A percentile compares a stretch with the other conserved stretches of the same genome.
phyloP scores from a whole-genome alignment of 2,329 filamentous ascomycete species.

The Arthroderma sp. region DNA sequence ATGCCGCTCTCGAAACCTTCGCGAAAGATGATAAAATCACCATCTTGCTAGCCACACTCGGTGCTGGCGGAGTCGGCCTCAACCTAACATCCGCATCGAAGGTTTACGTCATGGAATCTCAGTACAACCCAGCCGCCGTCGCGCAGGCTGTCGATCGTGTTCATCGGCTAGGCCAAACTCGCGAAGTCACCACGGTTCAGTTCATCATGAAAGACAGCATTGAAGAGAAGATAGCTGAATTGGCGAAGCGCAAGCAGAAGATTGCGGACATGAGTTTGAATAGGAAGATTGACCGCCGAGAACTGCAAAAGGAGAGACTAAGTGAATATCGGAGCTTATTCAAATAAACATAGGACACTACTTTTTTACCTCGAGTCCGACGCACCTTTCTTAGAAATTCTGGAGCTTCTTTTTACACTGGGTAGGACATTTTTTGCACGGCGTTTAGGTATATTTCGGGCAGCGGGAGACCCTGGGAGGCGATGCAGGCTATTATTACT shows the following conservation, averaged over 20 bases:
- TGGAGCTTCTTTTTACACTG: too few species aligned
- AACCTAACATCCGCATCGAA: constrained; percentile 77
- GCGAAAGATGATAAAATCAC: constrained; percentile 56
- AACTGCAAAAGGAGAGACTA: constrained; percentile 52
- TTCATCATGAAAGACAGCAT: constrained; percentile 87
- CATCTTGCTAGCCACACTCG: constrained; percentile 83
- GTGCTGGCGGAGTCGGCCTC: constrained; percentile 78
- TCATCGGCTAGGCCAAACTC: constrained; percentile 76
- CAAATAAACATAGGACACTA: constrained; percentile 10
- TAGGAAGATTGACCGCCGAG: constrained; percentile 44
- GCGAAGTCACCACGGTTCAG: constrained; percentile 73
- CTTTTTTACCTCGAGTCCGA: too few species aligned
- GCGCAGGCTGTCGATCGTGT: constrained; percentile 90
- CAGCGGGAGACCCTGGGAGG: too few species aligned
- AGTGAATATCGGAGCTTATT: constrained; percentile 50
- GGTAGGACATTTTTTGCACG: neutral
- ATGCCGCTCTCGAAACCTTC: constrained; percentile 63
- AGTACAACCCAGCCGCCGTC: constrained; percentile 92
- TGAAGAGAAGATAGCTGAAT: constrained; percentile 79
- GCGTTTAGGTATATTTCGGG: neutral
- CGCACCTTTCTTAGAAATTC: too few species aligned
- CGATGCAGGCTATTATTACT: too few species aligned
- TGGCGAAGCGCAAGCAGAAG: constrained; percentile 88
- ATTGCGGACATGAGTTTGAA: constrained; percentile 80
- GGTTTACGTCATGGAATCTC: constrained; percentile 96